Percentiles rank a stretch among this genome's conserved stretches.
Conservation (phyloP, 768 basidiomycete species). For the Suillus bovinus region DNA sequence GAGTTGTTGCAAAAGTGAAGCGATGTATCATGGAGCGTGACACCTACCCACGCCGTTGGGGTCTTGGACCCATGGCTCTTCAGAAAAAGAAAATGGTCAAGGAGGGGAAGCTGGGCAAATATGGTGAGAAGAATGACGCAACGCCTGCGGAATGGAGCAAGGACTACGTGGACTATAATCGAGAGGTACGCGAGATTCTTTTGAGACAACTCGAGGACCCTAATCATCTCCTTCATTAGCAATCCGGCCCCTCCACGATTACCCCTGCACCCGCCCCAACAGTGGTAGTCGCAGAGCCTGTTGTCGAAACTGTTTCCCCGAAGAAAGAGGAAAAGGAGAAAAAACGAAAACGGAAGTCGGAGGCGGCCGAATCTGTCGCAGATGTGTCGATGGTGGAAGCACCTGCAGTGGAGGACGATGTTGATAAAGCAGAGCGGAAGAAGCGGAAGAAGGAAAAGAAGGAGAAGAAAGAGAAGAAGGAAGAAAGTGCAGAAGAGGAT, state of each 20-base stretch:
- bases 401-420: conserved; percentile 42
- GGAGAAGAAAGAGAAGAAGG: conserved; percentile 45
- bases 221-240: conserved; percentile 27
- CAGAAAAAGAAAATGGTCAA: conserved; percentile 99
- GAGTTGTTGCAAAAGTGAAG: conserved; percentile 98
- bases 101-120: conserved; percentile 95
- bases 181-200: conserved; percentile 48
- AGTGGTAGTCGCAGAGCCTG: conserved; percentile 30
- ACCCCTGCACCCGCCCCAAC: conserved; percentile 22
- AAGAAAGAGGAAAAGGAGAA: conserved; percentile 68
- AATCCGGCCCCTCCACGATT: conserved; percentile 39
- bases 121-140: conserved; percentile 84
- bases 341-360: conserved; percentile 84
- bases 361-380: conserved; percentile 43
- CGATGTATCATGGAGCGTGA: conserved; percentile 99
- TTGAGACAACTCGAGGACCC: conserved; percentile 13
- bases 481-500: conserved; percentile 43
- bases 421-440: conserved; percentile 57
- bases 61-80: conserved; percentile 93
- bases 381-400: conserved; percentile 43
- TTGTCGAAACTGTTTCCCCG: conserved; percentile 33
- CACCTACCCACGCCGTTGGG: conserved; percentile 97
- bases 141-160: conserved; percentile 92
- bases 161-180: conserved; percentile 92
- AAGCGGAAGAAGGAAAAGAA: conserved; percentile 67